phyloP scores from a whole-genome alignment of 345 rosid species.

The Combretum micranthum region DNA sequence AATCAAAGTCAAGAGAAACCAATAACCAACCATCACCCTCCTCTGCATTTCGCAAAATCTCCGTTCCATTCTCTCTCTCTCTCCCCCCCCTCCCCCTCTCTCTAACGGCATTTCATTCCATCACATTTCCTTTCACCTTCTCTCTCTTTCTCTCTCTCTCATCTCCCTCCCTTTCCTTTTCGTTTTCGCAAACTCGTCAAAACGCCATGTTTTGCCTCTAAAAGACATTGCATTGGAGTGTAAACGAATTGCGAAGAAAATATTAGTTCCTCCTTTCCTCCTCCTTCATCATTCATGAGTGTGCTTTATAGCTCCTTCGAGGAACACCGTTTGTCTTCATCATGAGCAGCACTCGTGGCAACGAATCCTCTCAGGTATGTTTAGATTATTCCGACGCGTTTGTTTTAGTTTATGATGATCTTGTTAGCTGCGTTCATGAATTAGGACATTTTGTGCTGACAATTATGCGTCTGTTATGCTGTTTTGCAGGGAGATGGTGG shows the following conservation, averaged over 20 bases:
- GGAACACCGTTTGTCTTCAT: no score
- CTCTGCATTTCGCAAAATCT: not conserved
- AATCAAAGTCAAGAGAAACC: constrained; percentile 2
- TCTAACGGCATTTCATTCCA: not conserved
- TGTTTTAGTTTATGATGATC: constrained; percentile 9
- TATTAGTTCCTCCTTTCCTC: not conserved
- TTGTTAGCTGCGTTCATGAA: not conserved
- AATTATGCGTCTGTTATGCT: not conserved
- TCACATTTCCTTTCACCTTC: not conserved
- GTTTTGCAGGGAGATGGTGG: constrained; percentile 34
- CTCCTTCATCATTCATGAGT: constrained; percentile 13
- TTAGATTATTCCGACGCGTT: not conserved
- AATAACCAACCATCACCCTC: not conserved
- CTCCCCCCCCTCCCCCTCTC: constrained; percentile 5
- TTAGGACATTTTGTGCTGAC: not conserved
- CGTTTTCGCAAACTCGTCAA: not conserved
- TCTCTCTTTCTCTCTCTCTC: not conserved
- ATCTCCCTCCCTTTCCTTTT: not conserved
- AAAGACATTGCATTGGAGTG: no score
- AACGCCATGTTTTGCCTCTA: constrained; percentile 2
- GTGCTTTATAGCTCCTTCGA: not conserved
- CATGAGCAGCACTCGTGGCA: constrained; percentile 21
- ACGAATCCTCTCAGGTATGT: constrained; percentile 35
- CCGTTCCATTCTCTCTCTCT: no score
- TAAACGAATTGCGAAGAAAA: no score